Percentiles rank a stretch among this genome's conserved stretches.
Evolutionary conservation across 495 filamentous ascomycete species (phyloP).

Genomic region (Cenococcum geophilum): DNA sequence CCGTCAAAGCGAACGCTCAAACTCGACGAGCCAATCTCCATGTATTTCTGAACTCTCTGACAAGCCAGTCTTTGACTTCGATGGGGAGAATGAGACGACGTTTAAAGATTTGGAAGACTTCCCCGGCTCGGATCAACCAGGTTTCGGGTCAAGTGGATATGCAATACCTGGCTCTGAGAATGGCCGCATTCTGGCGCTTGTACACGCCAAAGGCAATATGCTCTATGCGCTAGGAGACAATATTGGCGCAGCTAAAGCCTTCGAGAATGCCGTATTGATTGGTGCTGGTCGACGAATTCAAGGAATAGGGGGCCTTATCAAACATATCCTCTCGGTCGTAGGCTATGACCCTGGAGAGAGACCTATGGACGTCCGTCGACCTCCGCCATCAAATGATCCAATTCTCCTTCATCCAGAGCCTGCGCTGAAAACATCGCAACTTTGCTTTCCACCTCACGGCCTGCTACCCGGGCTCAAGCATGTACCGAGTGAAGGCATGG

Average conservation of each 20-base stretch:
- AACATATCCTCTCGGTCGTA: conserved; percentile 71
- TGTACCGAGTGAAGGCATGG: conserved; percentile 59
- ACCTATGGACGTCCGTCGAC: conserved; percentile 21
- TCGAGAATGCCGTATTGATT: conserved; percentile 91
- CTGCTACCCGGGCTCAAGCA: conserved; percentile 77
- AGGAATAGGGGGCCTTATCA: conserved; percentile 75
- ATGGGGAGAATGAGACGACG: conserved; percentile 44
- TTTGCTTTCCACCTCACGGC: conserved; percentile 74
- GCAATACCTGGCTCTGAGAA: conserved; percentile 83
- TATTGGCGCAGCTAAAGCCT: conserved; percentile 74
- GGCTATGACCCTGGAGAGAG: conserved; percentile 36
- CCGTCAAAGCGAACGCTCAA: conserved; percentile 52
- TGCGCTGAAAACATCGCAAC: conserved; percentile 74
- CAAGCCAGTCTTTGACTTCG: conserved; percentile 52
- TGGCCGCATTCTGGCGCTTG: conserved; percentile 81
- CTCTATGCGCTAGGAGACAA: conserved; percentile 88
- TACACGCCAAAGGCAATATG: conserved; percentile 98
- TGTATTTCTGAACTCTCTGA: conserved; percentile 50
- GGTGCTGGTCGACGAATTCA: conserved; percentile 65
- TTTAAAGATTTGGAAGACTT: conserved; percentile 31
- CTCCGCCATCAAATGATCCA: conserved; percentile 46
- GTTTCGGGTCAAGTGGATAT: conserved; percentile 80
- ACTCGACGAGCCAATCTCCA: conserved; percentile 48
- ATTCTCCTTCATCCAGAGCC: conserved; percentile 77
- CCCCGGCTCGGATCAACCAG: conserved; percentile 42